Conservation (phyloP, 169 alveolate genomes). For the Cytauxzoon felis region DNA sequence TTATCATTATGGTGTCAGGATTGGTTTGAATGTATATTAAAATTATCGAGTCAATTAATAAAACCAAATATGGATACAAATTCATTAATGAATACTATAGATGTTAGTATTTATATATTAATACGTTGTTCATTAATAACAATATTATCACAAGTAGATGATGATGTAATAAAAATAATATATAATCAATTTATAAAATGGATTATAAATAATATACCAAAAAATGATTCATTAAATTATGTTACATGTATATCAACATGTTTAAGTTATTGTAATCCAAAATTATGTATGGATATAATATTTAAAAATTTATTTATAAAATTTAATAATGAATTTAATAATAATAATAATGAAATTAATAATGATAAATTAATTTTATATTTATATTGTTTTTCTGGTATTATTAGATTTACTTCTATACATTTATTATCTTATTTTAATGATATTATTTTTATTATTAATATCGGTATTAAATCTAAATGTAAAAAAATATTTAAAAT, state of each 20-base stretch:
- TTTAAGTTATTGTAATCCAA: constrained; percentile 20
- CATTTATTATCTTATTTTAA: constrained; percentile 5
- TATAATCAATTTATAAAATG: constrained; percentile 19
- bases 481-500: constrained; percentile 29
- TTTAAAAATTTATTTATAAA: constrained; percentile 5
- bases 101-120: constrained; percentile 38
- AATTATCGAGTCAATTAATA: constrained; percentile 10
- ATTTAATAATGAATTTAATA: constrained; percentile 8
- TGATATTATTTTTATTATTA: neutral
- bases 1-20: constrained; percentile 45
- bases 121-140: constrained; percentile 39
- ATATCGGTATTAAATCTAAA: constrained; percentile 30
- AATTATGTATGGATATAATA: constrained; percentile 13
- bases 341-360: neutral
- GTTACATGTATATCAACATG: constrained; percentile 25
- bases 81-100: constrained; percentile 56
- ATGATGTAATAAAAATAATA: constrained; percentile 15
- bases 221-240: constrained; percentile 38
- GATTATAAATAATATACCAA: constrained; percentile 27
- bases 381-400: constrained; percentile 24
- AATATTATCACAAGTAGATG: constrained; percentile 27
- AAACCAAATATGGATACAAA: constrained; percentile 22
- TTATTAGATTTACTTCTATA: constrained; percentile 23
- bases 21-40: constrained; percentile 35
- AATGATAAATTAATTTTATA: constrained; percentile 32